Conservation (phyloP, 2,329 filamentous ascomycete genomes). For the Catunica adiposa region DNA sequence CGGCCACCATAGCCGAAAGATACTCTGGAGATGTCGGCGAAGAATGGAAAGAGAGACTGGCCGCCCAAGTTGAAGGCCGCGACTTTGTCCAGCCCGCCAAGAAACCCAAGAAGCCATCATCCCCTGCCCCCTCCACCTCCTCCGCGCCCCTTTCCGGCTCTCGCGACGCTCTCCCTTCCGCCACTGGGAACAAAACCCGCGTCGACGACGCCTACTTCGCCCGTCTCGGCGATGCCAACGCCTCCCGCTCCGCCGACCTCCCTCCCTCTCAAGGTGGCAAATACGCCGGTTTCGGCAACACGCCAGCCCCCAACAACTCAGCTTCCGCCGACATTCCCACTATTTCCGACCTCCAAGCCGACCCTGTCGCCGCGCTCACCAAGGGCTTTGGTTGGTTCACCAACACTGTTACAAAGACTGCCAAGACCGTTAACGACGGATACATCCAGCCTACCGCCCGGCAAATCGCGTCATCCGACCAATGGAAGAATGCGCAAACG, state of each 20-base stretch:
- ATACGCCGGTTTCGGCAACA: slow-evolving; percentile 78
- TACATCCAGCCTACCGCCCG: slow-evolving; percentile 79
- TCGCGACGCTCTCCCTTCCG: slow-evolving; percentile 14
- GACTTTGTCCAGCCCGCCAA: slow-evolving; percentile 68
- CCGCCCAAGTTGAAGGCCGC: slow-evolving; percentile 70
- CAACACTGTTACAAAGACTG: slow-evolving; percentile 72
- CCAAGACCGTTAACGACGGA: slow-evolving; percentile 76
- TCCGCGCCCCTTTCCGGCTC: slow-evolving; percentile 19
- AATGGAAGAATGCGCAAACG: slow-evolving; percentile 39
- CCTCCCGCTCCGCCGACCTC: slow-evolving; percentile 52
- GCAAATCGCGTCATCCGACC: slow-evolving; percentile 64
- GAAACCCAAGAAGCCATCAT: slow-evolving; percentile 23
- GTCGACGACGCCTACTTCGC: slow-evolving; percentile 85
- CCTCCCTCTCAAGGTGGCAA: slow-evolving; percentile 86
- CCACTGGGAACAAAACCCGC: slow-evolving; percentile 34
- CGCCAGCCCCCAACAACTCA: slow-evolving; percentile 33
- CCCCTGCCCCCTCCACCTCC: slow-evolving; percentile 19
- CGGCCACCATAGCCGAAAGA: slow-evolving; percentile 74
- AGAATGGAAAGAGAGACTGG: slow-evolving; percentile 84
- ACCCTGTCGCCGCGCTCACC: slow-evolving; percentile 72
- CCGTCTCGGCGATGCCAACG: slow-evolving; percentile 67
- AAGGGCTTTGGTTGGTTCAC: slow-evolving; percentile 94
- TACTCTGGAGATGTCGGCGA: slow-evolving; percentile 84
- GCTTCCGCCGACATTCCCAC: slow-evolving; percentile 37
- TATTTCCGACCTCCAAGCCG: slow-evolving; percentile 78